phyloP scores from a whole-genome alignment of 202 grass and related monocot species.

The Schoenoplectus tabernaemontani region DNA sequence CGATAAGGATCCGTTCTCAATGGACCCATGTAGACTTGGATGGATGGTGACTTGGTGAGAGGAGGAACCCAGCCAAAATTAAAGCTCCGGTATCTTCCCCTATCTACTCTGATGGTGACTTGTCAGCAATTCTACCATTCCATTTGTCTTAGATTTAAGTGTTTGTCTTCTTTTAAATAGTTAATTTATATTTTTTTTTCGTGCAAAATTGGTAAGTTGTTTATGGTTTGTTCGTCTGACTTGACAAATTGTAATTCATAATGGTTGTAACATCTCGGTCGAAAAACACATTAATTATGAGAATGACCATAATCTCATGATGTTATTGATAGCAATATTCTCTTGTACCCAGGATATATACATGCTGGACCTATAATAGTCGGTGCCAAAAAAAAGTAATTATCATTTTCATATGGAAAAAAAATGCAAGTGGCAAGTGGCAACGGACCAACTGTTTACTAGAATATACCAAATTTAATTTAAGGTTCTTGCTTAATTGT shows the following conservation, averaged over 20 bases:
- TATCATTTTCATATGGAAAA: neutral
- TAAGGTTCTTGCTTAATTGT: too few species aligned
- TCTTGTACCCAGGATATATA: neutral
- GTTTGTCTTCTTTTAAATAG: neutral
- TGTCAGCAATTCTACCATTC: neutral
- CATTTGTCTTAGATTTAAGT: neutral
- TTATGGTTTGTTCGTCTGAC: neutral
- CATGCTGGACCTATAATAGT: neutral
- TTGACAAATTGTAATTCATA: neutral
- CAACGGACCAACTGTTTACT: too few species aligned
- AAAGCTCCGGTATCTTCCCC: neutral
- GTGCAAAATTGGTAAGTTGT: neutral
- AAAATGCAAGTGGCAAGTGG: neutral
- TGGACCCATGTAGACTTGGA: conserved; percentile 13
- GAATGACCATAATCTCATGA: neutral
- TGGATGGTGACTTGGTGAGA: neutral
- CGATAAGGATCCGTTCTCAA: too few species aligned
- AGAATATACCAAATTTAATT: too few species aligned
- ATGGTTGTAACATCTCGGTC: neutral
- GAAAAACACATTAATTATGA: neutral
- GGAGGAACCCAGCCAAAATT: neutral
- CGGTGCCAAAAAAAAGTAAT: neutral
- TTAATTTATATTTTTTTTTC: neutral
- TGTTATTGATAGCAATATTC: neutral
- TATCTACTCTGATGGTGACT: conserved; percentile 20